Percentiles rank a stretch among this genome's conserved stretches.
These are phyloP conservation scores for Neopestalotiopsis clavispora DNA, from an alignment of 2,329 filamentous ascomycete genomes.

Conservation along the genomic window DNA sequence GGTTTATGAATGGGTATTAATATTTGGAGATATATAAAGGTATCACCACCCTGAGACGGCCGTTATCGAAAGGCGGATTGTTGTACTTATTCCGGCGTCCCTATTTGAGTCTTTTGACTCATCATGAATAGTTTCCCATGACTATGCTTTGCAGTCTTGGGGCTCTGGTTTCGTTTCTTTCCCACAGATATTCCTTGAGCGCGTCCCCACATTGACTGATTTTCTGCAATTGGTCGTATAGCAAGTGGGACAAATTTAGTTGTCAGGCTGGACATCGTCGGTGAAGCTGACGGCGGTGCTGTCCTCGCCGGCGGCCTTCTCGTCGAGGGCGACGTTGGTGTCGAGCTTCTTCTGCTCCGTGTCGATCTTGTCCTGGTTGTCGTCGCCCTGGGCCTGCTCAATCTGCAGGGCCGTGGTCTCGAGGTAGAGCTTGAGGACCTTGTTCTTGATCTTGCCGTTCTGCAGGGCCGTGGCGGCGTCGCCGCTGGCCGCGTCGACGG, in stretches of 20 bases:
- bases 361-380: conserved; percentile 48
- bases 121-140: too few species aligned
- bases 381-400: conserved; percentile 52
- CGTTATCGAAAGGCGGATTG: too few species aligned
- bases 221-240: too few species aligned
- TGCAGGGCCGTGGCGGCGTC: conserved; percentile 50
- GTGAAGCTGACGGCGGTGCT: conserved; percentile 43
- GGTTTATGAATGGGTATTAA: too few species aligned
- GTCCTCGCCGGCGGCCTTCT: conserved; percentile 37
- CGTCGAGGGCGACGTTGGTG: conserved; percentile 52
- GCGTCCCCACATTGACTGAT: too few species aligned
- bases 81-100: too few species aligned
- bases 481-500: conserved; percentile 50
- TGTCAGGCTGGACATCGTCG: conserved; percentile 19
- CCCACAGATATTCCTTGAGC: too few species aligned
- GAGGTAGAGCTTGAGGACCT: conserved; percentile 62
- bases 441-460: conserved; percentile 65
- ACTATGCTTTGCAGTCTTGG: too few species aligned
- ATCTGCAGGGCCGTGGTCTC: conserved; percentile 56
- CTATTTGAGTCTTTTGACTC: too few species aligned
- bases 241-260: background rate
- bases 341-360: conserved; percentile 56
- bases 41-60: too few species aligned
- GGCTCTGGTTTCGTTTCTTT: too few species aligned
- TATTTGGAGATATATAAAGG: too few species aligned